phyloP scores from a whole-genome alignment of 2,329 filamentous ascomycete genomes.

The Dichotomopilus funicola region DNA sequence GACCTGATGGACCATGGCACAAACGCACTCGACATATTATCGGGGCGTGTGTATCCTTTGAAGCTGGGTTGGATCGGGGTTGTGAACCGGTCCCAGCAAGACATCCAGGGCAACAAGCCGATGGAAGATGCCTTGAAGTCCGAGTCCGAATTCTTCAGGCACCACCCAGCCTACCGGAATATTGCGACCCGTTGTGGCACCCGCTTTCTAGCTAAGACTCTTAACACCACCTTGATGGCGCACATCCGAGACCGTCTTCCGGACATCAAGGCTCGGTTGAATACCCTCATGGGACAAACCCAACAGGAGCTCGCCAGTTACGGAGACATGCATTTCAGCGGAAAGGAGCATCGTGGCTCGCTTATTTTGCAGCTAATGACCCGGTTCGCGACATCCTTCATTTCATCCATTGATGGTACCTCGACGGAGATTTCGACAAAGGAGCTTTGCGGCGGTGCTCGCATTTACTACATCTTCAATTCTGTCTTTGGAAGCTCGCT shows the following conservation, averaged over 20 bases:
- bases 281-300: conserved; percentile 99
- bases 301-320: conserved; percentile 98
- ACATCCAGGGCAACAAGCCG: conserved; percentile 94
- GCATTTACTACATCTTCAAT: conserved; percentile 99
- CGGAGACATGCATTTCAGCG: conserved; percentile 94
- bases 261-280: conserved; percentile 95
- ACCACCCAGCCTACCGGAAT: conserved; percentile 94
- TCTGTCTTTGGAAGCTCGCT: conserved; percentile 95
- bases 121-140: conserved; percentile 84
- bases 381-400: conserved; percentile 94
- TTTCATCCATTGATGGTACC: conserved; percentile 96
- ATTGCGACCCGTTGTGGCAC: conserved; percentile 92
- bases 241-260: conserved; percentile 94
- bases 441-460: conserved; percentile 87
- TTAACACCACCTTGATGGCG: conserved; percentile 91
- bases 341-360: conserved; percentile 92
- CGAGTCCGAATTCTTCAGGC: conserved; percentile 91
- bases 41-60: conserved; percentile 89
- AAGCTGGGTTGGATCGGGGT: conserved; percentile 98
- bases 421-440: conserved; percentile 98
- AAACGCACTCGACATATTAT: conserved; percentile 95
- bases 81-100: conserved; percentile 95
- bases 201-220: conserved; percentile 85
- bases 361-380: conserved; percentile 97
- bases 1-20: conserved; percentile 99